phyloP scores from a whole-genome alignment of 208 protist genomes.

The Trichomonas tenax region DNA sequence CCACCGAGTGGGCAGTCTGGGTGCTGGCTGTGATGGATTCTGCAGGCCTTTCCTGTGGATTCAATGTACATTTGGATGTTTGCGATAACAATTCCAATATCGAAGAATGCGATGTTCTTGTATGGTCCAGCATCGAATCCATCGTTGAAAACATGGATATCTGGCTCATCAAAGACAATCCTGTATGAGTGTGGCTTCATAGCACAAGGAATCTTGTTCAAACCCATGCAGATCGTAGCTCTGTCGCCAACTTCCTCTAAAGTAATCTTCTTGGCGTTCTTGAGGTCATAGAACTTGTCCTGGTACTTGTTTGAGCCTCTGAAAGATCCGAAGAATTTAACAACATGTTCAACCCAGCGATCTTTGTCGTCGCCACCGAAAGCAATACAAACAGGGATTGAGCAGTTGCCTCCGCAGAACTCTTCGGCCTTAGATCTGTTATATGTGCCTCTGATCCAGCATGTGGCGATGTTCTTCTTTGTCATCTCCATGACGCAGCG shows the following conservation, averaged over 20 bases:
- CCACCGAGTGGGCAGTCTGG: neutral
- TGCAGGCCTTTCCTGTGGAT: neutral
- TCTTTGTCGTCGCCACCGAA: neutral
- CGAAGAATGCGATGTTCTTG: neutral
- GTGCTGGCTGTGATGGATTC: neutral
- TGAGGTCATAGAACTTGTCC: neutral
- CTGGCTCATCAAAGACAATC: neutral
- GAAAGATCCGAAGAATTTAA: neutral
- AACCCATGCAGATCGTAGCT: neutral
- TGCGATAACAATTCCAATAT: neutral
- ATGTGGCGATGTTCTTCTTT: neutral
- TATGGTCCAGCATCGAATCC: neutral
- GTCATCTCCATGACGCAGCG: neutral
- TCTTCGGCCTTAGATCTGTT: neutral
- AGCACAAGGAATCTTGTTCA: neutral
- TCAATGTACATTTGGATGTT: neutral
- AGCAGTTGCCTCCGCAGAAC: neutral
- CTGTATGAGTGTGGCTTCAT: neutral
- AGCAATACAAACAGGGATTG: neutral
- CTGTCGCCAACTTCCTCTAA: neutral
- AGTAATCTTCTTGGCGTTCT: neutral
- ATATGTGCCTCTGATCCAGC: neutral
- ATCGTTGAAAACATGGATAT: neutral
- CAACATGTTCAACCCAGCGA: neutral
- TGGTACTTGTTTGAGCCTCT: neutral